Base-by-base conservation (phyloP, 768 basidiomycete genomes). In the Mycena crocata region DNA sequence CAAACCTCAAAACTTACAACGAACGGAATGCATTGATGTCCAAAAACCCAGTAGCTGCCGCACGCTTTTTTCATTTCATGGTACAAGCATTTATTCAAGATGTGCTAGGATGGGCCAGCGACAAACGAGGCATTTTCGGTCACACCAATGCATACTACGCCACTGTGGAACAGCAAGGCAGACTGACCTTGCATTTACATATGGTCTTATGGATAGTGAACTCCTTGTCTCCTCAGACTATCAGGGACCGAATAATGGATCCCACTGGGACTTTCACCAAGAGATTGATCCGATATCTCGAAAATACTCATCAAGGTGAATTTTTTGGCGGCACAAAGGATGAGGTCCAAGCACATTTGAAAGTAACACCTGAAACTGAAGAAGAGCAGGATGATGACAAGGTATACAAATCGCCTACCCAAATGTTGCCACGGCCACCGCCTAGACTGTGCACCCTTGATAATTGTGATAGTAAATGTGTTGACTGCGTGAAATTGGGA, bases 81-180 rank as follows among this genome's bases (percentile, higher is more conserved):
- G 64, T 70, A 14, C 21, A 67, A 0, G 24, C 51, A 12, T 74
- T 74, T 52, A 49, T 72, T 3, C 54, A 55, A 26, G 56, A 71
- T 40, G 48, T 70, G 0, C 42, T 73, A 3, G 48, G 66, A 6
- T 32, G 35, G 46, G n/a, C 45, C 3, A 45, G 17, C 3, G 64
- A 57, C 3, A 10, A 60, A 6, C 6, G 44, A 1, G 69, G 57
- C 15, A n/a, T 72, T 15, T 75, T 62, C 52, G 74, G 75, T 10
- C 19, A 58, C 0, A 74, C 73, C 3, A 13, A 34, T 17, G 67
- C 60, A 15, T 78, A 73, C 51, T 75, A 78, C 67, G 76, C 73
- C 3, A 76, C 75, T 1, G 74, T 77, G 9, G 76, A 78, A 52
- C 62, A 71, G n/a, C 77, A 78, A 68, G 76, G 75, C 3, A 52